Evolutionary conservation across 1,284 basidiomycete genomes (phyloP), one percentile per base, ranked within the genome.

Genomic region (Ganoderma meredithae): DNA sequence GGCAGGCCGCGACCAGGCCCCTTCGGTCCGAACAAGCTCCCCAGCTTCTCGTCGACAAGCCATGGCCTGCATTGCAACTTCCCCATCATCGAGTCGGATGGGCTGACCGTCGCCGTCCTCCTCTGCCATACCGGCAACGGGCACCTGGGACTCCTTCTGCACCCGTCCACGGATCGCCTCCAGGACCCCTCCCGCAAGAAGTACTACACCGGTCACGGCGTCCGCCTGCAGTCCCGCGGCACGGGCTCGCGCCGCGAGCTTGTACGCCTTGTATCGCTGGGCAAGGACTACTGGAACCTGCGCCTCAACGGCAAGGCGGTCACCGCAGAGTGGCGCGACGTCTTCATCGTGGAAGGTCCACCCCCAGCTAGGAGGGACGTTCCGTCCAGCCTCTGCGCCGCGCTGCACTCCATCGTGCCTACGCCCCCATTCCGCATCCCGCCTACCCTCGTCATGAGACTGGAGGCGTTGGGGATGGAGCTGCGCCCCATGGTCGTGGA

Each of bases 101-200:
- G 40, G 3, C 10, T 62, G 27, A 56, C 60, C 19, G 22, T 66
- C 60, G 64, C 64, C 0, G 60, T 66, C 19, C 60, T 66, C 27
- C 19, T 66, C 1, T 66, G 49, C 39, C 49, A 66, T 1, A 31
- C 52, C 15, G 52, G 19, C 43, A 1, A 12, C 2, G 25, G 7
- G 0, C 52, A 66, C 59, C 10, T 66, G 10, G 64, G 64, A n/a
- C 64, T 66, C n/a, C 33, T 60, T 39, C 64, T 66, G 7, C 47
- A 66, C 12, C 59, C 59, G n/a, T 55, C 58, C 10, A 19, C n/a
- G 9, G 17, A 19, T 10, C 27, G 3, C 17, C 25, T 60, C 36
- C 59, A 43, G n/a, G 59, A 61, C 27, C 49, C 49, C 1, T 31
- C 19, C 1, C 27, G 64, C 7, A 55, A 31, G 19, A 41, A 27